These are phyloP conservation scores for Coprinellus aureogranulatus DNA, from an alignment of 768 basidiomycete genomes.

Conservation along the genomic window DNA sequence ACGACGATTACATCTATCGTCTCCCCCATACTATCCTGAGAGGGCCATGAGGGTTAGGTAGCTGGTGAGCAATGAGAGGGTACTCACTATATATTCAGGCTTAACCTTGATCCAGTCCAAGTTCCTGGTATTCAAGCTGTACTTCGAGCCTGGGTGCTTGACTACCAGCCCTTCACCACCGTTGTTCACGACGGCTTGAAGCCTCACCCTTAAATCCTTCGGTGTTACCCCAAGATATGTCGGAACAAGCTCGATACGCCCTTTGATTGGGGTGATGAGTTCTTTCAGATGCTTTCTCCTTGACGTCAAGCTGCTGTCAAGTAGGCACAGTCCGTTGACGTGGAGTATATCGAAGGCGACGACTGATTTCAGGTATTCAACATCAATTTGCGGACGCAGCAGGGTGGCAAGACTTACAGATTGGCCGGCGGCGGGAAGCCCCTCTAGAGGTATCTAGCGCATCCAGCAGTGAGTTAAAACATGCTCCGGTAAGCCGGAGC, in stretches of 20 bases:
- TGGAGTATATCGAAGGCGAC: slow-evolving; percentile 95
- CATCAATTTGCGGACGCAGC: neutral
- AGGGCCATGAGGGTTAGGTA: too few relatives aligned
- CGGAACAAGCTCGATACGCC: slow-evolving; percentile 76
- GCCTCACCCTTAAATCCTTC: slow-evolving; percentile 73
- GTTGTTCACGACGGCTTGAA: slow-evolving; percentile 82
- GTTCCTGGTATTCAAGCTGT: slow-evolving; percentile 83
- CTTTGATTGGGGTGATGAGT: slow-evolving; percentile 65
- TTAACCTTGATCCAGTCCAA: slow-evolving; percentile 95
- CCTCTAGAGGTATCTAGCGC: slow-evolving; percentile 64
- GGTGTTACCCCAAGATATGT: slow-evolving; percentile 75
- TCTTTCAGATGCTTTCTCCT: slow-evolving; percentile 76
- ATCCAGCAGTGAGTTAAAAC: neutral
- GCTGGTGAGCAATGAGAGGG: neutral
- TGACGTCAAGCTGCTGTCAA: slow-evolving; percentile 66
- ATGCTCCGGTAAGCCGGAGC: neutral
- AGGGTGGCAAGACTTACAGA: slow-evolving; percentile 57
- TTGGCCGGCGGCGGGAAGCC: slow-evolving; percentile 77
- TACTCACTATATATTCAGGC: slow-evolving; percentile 78
- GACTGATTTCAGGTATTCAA: slow-evolving; percentile 48
- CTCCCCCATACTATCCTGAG: slow-evolving; percentile 86
- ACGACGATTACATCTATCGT: slow-evolving; percentile 91
- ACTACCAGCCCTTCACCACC: slow-evolving; percentile 93
- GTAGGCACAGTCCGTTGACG: slow-evolving; percentile 75
- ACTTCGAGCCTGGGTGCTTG: slow-evolving; percentile 79